Base-by-base conservation (phyloP, 1,284 basidiomycete species). In the Kwoniella shivajii region DNA sequence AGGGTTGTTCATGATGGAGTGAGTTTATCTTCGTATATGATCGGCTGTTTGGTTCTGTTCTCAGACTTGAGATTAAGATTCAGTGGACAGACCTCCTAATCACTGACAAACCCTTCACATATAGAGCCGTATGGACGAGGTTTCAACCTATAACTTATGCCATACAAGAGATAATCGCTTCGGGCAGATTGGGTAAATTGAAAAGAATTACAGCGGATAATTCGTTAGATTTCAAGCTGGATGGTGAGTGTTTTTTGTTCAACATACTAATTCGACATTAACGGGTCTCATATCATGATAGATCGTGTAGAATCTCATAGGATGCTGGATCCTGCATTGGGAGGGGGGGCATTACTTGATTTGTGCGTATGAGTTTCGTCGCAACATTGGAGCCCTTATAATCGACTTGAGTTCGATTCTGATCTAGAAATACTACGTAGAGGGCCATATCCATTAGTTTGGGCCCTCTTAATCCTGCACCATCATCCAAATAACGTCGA, bases 341-440 rank as follows among this genome's bases (percentile, higher is more conserved):
- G 88, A 18, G 90, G 91, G 14, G 90, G 90, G 0, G 89, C 86
- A 9, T 68, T 93, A 42, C 82, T 92, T 38, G 90, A 92, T 72
- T 80, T 90, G 50, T 52, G 22, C 13, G 50, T 52, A 29, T 42
- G 39, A 16, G 6, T 37, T 84, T 77, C 33, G 30, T 18, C 27
- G 11, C 44, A 58, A n/a, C 26, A 30, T 30, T n/a, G n/a, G 45
- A 36, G 44, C 52, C 13, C 20, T 6, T 24, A 30, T 49, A 31
- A 56, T 26, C 5, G 16, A 44, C 16, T 33, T 48, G 18, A 30
- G 16, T 39, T n/a, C n/a, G n/a, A n/a, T 24, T 34, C 46, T 41
- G 38, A 26, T 45, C 31, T 51, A 31, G 71, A 9, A 71, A 68
- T 33, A 4, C n/a, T 16, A 58, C 22, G 20, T 34, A 54, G 51